Percentiles rank a stretch among this genome's conserved stretches.
Evolutionary conservation across 345 rosid genomes (phyloP).

Genomic region (Euclidium syriacum): DNA sequence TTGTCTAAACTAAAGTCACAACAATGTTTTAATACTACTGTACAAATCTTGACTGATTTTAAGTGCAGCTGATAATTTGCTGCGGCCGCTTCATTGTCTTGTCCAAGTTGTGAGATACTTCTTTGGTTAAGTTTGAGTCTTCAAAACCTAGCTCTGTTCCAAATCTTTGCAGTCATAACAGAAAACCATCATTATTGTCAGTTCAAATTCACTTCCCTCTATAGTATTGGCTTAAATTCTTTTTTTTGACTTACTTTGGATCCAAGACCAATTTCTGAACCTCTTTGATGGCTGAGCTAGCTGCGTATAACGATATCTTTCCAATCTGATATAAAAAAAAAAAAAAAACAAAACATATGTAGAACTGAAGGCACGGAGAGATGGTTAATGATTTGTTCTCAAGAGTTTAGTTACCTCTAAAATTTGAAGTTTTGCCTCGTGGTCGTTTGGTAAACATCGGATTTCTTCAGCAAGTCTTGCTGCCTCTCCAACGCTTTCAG

Average conservation of each 20-base stretch:
- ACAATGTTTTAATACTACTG: conserved; percentile 24
- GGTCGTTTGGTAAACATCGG: conserved; percentile 80
- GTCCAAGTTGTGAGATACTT: conserved; percentile 76
- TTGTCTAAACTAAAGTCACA: conserved; percentile 22
- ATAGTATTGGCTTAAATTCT: not conserved
- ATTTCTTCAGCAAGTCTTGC: conserved; percentile 73
- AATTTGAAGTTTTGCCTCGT: conserved; percentile 77
- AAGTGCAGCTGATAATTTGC: conserved; percentile 48
- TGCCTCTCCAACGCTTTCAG: conserved; percentile 86
- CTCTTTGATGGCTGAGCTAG: conserved; percentile 95
- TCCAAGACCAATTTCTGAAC: conserved; percentile 90
- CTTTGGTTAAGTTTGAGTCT: conserved; percentile 78
- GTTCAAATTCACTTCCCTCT: not conserved
- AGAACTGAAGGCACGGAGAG: conserved; percentile 5
- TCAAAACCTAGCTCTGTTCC: conserved; percentile 76
- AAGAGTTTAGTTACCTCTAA: conserved; percentile 56
- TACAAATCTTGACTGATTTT: conserved; percentile 35
- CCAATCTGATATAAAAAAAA: conserved; percentile 59
- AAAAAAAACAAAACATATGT: conserved; percentile 12
- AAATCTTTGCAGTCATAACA: conserved; percentile 37
- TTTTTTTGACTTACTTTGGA: conserved; percentile 59
- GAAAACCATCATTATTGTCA: not conserved
- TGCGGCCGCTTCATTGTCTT: conserved; percentile 51
- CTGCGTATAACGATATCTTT: conserved; percentile 84
- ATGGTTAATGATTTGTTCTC: not conserved